Percentiles rank a stretch among this genome's conserved stretches.
Evolutionary conservation across 495 filamentous ascomycete species (phyloP).

Genomic region (Astrocystis sublimbata): DNA sequence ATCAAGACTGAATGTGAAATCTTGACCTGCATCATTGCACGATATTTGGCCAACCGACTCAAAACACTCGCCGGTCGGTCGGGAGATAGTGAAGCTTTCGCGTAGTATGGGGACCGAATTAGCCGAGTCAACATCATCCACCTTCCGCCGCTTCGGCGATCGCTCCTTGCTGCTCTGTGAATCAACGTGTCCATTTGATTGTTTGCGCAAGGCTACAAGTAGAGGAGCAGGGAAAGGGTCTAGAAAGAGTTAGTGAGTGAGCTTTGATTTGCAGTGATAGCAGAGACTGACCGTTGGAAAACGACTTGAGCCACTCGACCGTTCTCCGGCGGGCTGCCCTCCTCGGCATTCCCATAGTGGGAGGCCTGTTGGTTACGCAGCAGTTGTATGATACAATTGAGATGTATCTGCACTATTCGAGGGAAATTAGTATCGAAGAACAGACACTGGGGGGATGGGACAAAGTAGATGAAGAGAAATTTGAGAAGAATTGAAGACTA

Average conservation of each 20-base stretch:
- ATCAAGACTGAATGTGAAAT: background rate
- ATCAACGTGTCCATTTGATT: background rate
- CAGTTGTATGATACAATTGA: background rate
- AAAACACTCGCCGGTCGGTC: background rate
- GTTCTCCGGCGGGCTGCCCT: background rate
- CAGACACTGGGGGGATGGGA: too few relatives aligned
- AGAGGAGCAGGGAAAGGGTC: slow-evolving; percentile 27
- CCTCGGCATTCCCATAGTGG: background rate
- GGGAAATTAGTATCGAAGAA: background rate
- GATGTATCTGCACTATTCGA: background rate
- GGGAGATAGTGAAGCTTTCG: slow-evolving; percentile 10
- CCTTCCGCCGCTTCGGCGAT: slow-evolving; percentile 5
- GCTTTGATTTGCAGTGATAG: background rate
- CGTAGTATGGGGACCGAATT: slow-evolving; percentile 11
- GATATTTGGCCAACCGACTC: background rate
- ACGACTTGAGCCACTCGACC: background rate
- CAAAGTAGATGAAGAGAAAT: too few relatives aligned
- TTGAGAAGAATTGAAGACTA: too few relatives aligned
- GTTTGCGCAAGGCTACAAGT: slow-evolving; percentile 16
- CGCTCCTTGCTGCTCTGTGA: slow-evolving; percentile 18
- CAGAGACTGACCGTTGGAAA: background rate
- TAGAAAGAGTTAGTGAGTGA: slow-evolving; percentile 15
- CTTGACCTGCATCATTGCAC: slow-evolving; percentile 10
- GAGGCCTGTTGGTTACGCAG: background rate
- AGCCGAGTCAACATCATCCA: slow-evolving; percentile 6